These are phyloP conservation scores for Coemansia sp. DNA, from an alignment of 192 early-diverging fungal species.

Conservation along the genomic window DNA sequence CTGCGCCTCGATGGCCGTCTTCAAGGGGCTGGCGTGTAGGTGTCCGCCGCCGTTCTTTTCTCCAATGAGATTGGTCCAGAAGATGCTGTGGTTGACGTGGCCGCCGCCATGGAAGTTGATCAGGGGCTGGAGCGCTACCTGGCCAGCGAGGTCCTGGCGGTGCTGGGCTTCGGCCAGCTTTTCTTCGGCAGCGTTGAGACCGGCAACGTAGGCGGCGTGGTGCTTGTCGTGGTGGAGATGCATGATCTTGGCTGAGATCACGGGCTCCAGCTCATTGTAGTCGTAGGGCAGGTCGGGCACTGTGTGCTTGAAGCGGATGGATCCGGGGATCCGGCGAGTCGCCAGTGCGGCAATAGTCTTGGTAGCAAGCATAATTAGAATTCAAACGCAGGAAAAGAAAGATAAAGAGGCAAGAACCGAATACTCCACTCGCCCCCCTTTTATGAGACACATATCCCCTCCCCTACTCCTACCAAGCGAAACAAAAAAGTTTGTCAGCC, in stretches of 20 bases:
- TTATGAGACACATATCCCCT: not conserved
- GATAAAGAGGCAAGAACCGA: not conserved
- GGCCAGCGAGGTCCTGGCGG: constrained; percentile 66
- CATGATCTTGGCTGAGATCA: constrained; percentile 93
- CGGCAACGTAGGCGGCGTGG: constrained; percentile 88
- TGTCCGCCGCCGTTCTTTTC: constrained; percentile 77
- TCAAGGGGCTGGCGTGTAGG: constrained; percentile 59
- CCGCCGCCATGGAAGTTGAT: constrained; percentile 95
- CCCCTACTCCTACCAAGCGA: not conserved
- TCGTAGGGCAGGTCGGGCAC: constrained; percentile 85
- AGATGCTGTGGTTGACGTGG: constrained; percentile 87
- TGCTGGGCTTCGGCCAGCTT: constrained; percentile 72
- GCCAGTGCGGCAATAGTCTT: constrained; percentile 8
- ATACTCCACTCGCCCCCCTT: not conserved
- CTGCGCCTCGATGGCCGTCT: constrained; percentile 71
- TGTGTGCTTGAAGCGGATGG: constrained; percentile 65
- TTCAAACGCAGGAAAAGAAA: not conserved
- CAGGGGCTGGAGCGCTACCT: constrained; percentile 75
- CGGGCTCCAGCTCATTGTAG: constrained; percentile 87
- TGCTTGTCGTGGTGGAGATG: constrained; percentile 92
- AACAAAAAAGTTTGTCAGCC: not conserved
- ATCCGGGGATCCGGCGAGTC: constrained; percentile 4
- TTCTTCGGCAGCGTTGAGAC: constrained; percentile 89
- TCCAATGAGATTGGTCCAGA: constrained; percentile 93
- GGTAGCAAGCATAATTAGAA: constrained; percentile 16